These are phyloP conservation scores for Schwanniomyces yamadae DNA, from an alignment of 805 yeast species.

Conservation along the genomic window DNA sequence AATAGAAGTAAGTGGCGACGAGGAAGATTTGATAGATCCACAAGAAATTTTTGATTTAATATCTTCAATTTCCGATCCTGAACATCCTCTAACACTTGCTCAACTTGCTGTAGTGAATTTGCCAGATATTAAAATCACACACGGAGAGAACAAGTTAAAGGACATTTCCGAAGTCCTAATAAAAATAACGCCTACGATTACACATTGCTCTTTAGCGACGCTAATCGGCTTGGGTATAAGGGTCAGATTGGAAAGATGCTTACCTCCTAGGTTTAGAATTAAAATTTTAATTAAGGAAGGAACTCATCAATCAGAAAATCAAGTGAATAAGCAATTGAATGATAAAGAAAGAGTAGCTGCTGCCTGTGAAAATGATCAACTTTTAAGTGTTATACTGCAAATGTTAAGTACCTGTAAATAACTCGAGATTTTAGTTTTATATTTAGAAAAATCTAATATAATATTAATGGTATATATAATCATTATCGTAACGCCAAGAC, in stretches of 20 bases:
- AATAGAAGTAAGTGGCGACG: constrained; percentile 28
- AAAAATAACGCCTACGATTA: constrained; percentile 93
- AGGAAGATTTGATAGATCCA: constrained; percentile 69
- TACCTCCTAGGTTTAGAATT: constrained; percentile 82
- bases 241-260: constrained; percentile 83
- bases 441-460: not conserved
- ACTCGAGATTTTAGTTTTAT: not conserved
- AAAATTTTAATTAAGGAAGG: constrained; percentile 83
- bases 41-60: constrained; percentile 89
- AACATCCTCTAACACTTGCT: constrained; percentile 92
- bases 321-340: constrained; percentile 93
- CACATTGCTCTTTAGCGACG: constrained; percentile 96
- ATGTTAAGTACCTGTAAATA: constrained; percentile 81
- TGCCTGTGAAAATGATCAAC: constrained; percentile 95
- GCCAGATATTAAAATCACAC: constrained; percentile 70
- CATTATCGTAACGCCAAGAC: not conserved
- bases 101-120: constrained; percentile 92
- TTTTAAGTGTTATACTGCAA: constrained; percentile 82
- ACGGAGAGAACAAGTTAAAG: constrained; percentile 39
- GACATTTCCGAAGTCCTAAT: constrained; percentile 74
- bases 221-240: constrained; percentile 92
- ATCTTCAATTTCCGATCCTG: constrained; percentile 90
- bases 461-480: not conserved
- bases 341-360: constrained; percentile 98
- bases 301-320: constrained; percentile 91